phyloP scores from a whole-genome alignment of 2,329 filamentous ascomycete genomes.

The Aspergillus fructus region DNA sequence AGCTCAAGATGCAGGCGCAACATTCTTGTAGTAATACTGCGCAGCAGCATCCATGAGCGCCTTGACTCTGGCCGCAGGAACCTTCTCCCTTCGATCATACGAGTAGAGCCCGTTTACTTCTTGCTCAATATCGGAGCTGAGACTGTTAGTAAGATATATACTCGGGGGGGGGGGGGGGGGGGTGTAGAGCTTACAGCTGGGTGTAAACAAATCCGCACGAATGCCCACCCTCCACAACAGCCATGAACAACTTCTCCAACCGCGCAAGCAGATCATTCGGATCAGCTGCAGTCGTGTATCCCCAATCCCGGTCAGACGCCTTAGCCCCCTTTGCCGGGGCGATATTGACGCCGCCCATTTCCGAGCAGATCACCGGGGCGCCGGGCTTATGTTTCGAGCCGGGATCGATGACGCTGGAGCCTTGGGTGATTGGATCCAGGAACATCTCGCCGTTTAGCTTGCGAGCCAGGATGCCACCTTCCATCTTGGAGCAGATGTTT shows the following conservation, averaged over 20 bases:
- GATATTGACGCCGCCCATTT: conserved; percentile 70
- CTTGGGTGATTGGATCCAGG: conserved; percentile 43
- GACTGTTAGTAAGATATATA: neutral
- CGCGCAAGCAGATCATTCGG: conserved; percentile 59
- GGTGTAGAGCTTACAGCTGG: conserved; percentile 52
- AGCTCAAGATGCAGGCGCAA: neutral
- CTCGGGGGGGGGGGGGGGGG: no score
- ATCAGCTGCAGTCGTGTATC: conserved; percentile 65
- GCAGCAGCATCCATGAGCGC: conserved; percentile 57
- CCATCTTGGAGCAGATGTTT: conserved; percentile 54
- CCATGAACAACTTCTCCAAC: conserved; percentile 59
- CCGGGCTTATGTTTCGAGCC: conserved; percentile 54
- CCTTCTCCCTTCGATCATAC: conserved; percentile 61
- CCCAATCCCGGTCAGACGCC: conserved; percentile 58
- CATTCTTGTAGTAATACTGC: conserved; percentile 43
- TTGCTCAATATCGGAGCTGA: conserved; percentile 60
- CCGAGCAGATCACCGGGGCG: conserved; percentile 64
- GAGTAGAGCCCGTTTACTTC: conserved; percentile 68
- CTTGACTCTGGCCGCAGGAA: conserved; percentile 58
- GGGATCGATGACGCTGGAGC: conserved; percentile 39
- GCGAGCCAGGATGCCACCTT: conserved; percentile 51
- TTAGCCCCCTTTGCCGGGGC: conserved; percentile 45
- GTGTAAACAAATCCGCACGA: conserved; percentile 67
- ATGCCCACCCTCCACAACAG: conserved; percentile 56
- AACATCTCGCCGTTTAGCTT: conserved; percentile 59